Evolutionary conservation across 2,329 filamentous ascomycete species (phyloP).

Genomic region (Thelonectria rubi): DNA sequence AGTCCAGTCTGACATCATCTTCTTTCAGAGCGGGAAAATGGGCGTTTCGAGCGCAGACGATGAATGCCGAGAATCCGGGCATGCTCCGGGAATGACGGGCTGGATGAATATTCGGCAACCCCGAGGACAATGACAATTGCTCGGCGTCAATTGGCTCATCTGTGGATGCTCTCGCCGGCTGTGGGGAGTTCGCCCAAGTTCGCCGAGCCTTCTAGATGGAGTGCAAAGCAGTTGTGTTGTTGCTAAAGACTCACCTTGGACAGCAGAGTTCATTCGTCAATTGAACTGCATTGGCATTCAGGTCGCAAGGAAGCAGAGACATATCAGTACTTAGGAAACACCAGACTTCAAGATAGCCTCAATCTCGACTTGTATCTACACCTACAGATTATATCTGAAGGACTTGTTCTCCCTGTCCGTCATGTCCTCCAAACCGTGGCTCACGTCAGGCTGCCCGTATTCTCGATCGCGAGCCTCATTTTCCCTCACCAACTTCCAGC

Average conservation of each 20-base stretch:
- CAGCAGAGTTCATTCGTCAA: too few relatives aligned
- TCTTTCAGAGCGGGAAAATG: not conserved
- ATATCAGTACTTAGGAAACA: too few relatives aligned
- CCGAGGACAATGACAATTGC: not conserved
- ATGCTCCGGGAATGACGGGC: not conserved
- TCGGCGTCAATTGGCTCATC: not conserved
- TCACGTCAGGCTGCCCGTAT: slow-evolving; percentile 44
- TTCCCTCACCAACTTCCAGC: slow-evolving; percentile 40
- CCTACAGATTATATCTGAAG: slow-evolving; percentile 27
- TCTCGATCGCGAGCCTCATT: slow-evolving; percentile 44
- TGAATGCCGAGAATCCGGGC: not conserved
- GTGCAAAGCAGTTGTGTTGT: too few relatives aligned
- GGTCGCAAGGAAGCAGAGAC: too few relatives aligned
- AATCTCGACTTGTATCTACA: not conserved
- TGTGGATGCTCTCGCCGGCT: not conserved
- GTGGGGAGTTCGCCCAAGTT: not conserved
- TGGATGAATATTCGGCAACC: not conserved
- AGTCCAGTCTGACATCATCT: not conserved
- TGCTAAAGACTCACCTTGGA: too few relatives aligned
- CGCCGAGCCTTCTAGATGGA: not conserved
- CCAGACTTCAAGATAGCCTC: too few relatives aligned
- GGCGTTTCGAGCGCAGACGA: too few relatives aligned
- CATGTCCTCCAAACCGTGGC: slow-evolving; percentile 51
- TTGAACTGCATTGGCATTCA: too few relatives aligned
- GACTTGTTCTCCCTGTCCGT: slow-evolving; percentile 45